These are phyloP conservation scores for Claviceps africana DNA, from an alignment of 2,329 filamentous ascomycete species.

Conservation along the genomic window DNA sequence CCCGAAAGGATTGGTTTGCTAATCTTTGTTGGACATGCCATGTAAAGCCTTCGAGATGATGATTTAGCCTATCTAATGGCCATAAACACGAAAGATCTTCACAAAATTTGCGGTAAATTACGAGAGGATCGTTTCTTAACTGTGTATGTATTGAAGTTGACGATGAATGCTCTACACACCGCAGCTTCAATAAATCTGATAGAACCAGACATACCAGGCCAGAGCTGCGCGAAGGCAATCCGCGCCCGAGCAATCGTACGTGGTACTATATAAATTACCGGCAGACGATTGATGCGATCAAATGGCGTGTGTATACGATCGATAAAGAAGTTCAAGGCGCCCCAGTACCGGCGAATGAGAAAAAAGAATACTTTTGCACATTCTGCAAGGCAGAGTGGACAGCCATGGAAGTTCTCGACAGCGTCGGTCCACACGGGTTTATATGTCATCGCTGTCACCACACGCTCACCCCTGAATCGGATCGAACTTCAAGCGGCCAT, in stretches of 20 bases:
- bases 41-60: conserved; percentile 68
- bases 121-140: conserved; percentile 75
- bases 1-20: not conserved
- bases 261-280: conserved; percentile 98
- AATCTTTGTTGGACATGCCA: not conserved
- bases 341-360: conserved; percentile 65
- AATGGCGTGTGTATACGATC: conserved; percentile 80
- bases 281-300: conserved; percentile 87
- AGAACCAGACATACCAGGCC: conserved; percentile 42
- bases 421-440: conserved; percentile 57
- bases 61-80: conserved; percentile 78
- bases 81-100: conserved; percentile 82
- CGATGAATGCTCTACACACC: not conserved
- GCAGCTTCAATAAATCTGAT: conserved; percentile 26
- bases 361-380: conserved; percentile 80
- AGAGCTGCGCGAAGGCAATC: conserved; percentile 67
- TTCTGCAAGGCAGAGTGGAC: conserved; percentile 80
- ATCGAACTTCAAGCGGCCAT: conserved; percentile 54
- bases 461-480: conserved; percentile 49
- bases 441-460: conserved; percentile 66
- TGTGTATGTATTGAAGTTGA: conserved; percentile 40
- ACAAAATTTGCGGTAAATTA: conserved; percentile 74
- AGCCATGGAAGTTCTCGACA: conserved; percentile 75
- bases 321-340: conserved; percentile 80
- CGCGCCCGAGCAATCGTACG: conserved; percentile 69